Evolutionary conservation across 106 monocot genomes (phyloP).

Genomic region (Platanthera zijinensis): DNA sequence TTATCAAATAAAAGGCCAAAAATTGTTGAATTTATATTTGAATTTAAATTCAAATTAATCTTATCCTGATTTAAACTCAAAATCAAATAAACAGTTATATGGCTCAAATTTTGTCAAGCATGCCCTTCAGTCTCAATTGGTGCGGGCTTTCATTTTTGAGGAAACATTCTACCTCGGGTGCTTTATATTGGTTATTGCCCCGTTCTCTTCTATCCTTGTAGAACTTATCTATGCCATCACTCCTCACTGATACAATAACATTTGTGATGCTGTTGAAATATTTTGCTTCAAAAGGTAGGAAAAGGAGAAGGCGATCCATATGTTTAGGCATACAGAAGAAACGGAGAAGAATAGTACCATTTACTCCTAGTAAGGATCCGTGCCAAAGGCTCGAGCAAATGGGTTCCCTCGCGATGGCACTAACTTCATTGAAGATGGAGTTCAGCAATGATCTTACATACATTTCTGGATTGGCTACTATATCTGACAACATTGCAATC

Average conservation of each 20-base stretch:
- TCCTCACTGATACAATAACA: conserved; percentile 4
- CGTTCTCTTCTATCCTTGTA: background rate
- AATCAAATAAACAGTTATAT: too few relatives aligned
- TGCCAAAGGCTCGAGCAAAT: conserved; percentile 61
- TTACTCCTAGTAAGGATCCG: conserved; percentile 45
- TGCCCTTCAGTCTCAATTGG: background rate
- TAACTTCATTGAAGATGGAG: conserved; percentile 55
- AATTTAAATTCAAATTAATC: too few relatives aligned
- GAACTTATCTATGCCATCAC: background rate
- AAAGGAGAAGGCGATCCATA: conserved; percentile 44
- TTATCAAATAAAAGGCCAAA: too few relatives aligned
- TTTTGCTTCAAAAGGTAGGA: conserved; percentile 40
- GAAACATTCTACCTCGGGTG: background rate
- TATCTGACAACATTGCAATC: conserved; percentile 46
- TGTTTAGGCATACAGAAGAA: conserved; percentile 50
- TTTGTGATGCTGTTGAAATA: conserved; percentile 3
- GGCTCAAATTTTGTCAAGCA: background rate
- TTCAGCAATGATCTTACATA: conserved; percentile 83
- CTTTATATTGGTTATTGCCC: background rate
- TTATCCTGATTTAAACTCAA: too few relatives aligned
- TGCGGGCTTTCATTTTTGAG: background rate
- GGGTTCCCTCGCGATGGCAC: conserved; percentile 80
- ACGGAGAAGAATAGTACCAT: conserved; percentile 67
- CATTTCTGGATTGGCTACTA: conserved; percentile 62
- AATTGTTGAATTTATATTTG: too few relatives aligned